These are phyloP conservation scores for Stromatinia cepivora DNA, from an alignment of 2,329 filamentous ascomycete genomes.

Conservation along the genomic window DNA sequence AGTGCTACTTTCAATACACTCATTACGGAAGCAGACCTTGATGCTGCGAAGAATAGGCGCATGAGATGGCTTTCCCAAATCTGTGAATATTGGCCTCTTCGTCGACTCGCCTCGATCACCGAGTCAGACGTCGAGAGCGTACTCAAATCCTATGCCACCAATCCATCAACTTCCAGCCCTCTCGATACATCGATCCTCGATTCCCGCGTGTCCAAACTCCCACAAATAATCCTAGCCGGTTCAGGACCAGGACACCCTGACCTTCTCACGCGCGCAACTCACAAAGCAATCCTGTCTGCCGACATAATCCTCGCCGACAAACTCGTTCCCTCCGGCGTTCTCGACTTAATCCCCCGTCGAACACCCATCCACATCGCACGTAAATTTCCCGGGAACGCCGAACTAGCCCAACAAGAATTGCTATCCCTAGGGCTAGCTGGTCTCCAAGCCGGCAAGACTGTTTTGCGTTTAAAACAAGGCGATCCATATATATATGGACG, in stretches of 20 bases:
- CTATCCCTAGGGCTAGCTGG: slow-evolving; percentile 74
- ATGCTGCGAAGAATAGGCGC: slow-evolving; percentile 73
- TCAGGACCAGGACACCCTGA: slow-evolving; percentile 92
- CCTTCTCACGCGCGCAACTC: slow-evolving; percentile 79
- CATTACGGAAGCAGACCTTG: slow-evolving; percentile 70
- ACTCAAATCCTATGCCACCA: slow-evolving; percentile 65
- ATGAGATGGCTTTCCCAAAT: slow-evolving; percentile 95
- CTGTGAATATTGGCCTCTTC: slow-evolving; percentile 97
- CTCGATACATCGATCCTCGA: slow-evolving; percentile 39
- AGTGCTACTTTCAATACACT: slow-evolving; percentile 81
- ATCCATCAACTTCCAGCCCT: slow-evolving; percentile 37
- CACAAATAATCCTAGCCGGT: slow-evolving; percentile 83
- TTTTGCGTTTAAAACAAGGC: slow-evolving; percentile 90
- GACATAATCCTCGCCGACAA: slow-evolving; percentile 85
- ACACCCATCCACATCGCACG: slow-evolving; percentile 89
- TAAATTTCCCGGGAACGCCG: slow-evolving; percentile 97
- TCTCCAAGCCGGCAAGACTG: slow-evolving; percentile 68
- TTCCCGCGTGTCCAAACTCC: slow-evolving; percentile 45
- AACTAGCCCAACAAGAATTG: slow-evolving; percentile 88
- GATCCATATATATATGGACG: slow-evolving; percentile 96
- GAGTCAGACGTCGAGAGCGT: slow-evolving; percentile 77
- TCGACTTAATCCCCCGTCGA: slow-evolving; percentile 86
- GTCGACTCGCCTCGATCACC: slow-evolving; percentile 73
- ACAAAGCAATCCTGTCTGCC: slow-evolving; percentile 72
- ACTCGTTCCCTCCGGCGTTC: slow-evolving; percentile 78